Evolutionary conservation across 495 filamentous ascomycete species (phyloP).

Genomic region (Copromyces sp.): DNA sequence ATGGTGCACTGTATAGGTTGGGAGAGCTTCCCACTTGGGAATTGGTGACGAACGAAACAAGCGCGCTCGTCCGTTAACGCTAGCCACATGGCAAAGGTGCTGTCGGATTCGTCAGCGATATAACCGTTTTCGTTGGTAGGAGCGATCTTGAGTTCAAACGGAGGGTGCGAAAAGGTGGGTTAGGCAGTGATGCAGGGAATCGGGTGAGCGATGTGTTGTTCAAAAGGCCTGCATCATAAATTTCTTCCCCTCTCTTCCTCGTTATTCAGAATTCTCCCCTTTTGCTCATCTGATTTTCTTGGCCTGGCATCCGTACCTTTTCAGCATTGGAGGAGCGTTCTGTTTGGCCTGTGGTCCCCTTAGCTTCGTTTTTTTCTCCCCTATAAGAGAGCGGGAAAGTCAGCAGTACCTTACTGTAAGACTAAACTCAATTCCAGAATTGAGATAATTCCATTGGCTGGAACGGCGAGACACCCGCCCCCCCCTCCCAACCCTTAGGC

Average conservation of each 20-base stretch:
- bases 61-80: constrained; percentile 27
- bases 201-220: constrained; percentile 35
- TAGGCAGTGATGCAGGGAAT: constrained; percentile 43
- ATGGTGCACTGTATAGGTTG: constrained; percentile 1
- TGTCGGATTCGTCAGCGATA: constrained; percentile 21
- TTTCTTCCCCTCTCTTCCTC: constrained; percentile 2
- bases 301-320: not conserved
- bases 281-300: not conserved
- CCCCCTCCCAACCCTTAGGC: not conserved
- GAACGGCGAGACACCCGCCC: not conserved
- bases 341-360: not conserved
- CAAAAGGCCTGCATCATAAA: constrained; percentile 21
- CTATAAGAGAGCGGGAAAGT: not conserved
- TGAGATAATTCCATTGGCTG: not conserved
- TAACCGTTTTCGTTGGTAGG: constrained; percentile 21
- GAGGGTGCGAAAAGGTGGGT: constrained; percentile 31
- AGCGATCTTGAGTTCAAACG: constrained; percentile 22
- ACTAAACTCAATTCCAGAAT: not conserved
- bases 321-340: not conserved
- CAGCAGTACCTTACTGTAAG: not conserved
- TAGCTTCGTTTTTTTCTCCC: not conserved
- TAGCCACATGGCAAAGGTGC: constrained; percentile 33
- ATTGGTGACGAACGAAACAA: constrained; percentile 20
- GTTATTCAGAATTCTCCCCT: not conserved
- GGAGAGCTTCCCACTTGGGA: not conserved